These are phyloP conservation scores for Vitis hybrid DNA, from an alignment of 177 flowering plant species.

Conservation along the genomic window DNA sequence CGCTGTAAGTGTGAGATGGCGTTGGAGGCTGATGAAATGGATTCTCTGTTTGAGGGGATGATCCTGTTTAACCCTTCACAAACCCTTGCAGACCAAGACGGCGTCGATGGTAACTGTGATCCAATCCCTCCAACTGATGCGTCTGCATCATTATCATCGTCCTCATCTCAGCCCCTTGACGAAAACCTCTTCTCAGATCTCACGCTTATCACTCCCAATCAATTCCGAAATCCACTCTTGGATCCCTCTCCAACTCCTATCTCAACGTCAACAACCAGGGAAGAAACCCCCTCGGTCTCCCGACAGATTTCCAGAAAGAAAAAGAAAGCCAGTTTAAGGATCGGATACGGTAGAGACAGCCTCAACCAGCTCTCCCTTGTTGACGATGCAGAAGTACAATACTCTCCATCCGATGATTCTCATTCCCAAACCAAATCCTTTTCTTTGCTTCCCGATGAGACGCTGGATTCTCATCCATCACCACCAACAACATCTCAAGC, in stretches of 20 bases:
- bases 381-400: background rate
- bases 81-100: background rate
- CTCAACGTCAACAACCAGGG: background rate
- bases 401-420: background rate
- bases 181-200: constrained; percentile 85
- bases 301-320: constrained; percentile 58
- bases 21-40: constrained; percentile 48
- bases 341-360: constrained; percentile 63
- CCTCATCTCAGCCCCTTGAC: constrained; percentile 52
- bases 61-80: constrained; percentile 52
- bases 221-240: constrained; percentile 9
- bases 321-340: constrained; percentile 50
- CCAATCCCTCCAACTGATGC: constrained; percentile 15
- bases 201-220: constrained; percentile 38
- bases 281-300: constrained; percentile 8
- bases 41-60: constrained; percentile 84
- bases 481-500: background rate
- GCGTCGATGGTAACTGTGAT: background rate
- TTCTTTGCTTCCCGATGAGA: background rate
- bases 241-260: constrained; percentile 2
- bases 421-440: background rate
- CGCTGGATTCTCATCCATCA: background rate
- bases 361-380: background rate
- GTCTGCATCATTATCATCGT: constrained; percentile 3
- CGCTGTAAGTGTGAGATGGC: background rate